A percentile compares a stretch with the other conserved stretches of the same genome.
Evolutionary conservation across 306 rosid genomes (phyloP).

Genomic region (Crotalaria pallida): DNA sequence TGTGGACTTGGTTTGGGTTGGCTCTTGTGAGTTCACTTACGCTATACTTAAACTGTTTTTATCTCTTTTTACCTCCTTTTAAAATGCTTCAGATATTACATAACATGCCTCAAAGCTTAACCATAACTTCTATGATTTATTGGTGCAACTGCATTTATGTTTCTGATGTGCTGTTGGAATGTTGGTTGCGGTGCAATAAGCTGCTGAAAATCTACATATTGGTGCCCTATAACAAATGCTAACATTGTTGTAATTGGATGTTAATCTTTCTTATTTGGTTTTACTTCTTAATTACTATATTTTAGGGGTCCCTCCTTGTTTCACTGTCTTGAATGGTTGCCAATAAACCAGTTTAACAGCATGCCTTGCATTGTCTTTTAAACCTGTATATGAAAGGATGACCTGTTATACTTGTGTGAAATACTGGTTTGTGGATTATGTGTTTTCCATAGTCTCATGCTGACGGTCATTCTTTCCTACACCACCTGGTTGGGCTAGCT

Average conservation of each 20-base stretch:
- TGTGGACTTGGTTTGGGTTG: conserved; percentile 82
- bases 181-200: background rate
- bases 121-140: background rate
- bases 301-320: background rate
- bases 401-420: too few species aligned
- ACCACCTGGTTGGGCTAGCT: too few species aligned
- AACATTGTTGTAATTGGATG: too few species aligned
- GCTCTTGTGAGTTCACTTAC: conserved; percentile 56
- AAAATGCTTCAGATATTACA: background rate
- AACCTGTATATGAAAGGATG: too few species aligned
- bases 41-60: background rate
- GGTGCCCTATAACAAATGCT: too few species aligned
- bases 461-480: too few species aligned
- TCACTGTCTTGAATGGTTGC: background rate
- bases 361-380: too few species aligned
- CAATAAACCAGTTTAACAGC: too few species aligned
- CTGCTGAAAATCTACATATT: background rate
- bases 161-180: background rate
- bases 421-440: too few species aligned
- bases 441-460: too few species aligned
- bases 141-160: background rate
- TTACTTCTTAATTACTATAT: too few species aligned
- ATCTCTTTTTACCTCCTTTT: background rate
- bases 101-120: background rate
- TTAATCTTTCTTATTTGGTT: too few species aligned